Conservation (phyloP, 2,329 filamentous ascomycete species). For the Aureobasidium subglaciale region DNA sequence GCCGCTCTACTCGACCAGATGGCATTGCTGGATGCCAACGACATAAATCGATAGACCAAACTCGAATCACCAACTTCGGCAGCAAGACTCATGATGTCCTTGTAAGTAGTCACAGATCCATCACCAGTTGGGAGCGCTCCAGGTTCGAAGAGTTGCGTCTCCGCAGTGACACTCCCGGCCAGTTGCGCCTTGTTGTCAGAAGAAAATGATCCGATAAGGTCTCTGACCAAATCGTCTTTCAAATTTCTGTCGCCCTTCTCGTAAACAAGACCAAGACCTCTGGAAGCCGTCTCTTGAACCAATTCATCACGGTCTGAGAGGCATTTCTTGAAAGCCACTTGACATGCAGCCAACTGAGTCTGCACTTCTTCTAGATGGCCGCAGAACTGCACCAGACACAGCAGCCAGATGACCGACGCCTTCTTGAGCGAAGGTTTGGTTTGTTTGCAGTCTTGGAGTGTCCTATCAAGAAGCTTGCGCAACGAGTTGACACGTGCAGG, state of each 20-base stretch:
- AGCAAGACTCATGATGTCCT: slow-evolving; percentile 92
- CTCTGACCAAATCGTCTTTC: slow-evolving; percentile 75
- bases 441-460: slow-evolving; percentile 69
- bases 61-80: slow-evolving; percentile 93
- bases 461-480: slow-evolving; percentile 57
- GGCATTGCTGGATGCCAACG: slow-evolving; percentile 86
- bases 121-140: slow-evolving; percentile 86
- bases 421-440: slow-evolving; percentile 87
- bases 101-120: slow-evolving; percentile 89
- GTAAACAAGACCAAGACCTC: slow-evolving; percentile 87
- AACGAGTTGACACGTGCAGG: slow-evolving; percentile 36
- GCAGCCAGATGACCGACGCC: slow-evolving; percentile 89
- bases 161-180: slow-evolving; percentile 70
- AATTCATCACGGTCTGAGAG: slow-evolving; percentile 85
- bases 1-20: slow-evolving; percentile 97
- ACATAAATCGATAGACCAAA: slow-evolving; percentile 98
- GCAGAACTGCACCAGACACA: slow-evolving; percentile 85
- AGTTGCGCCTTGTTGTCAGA: slow-evolving; percentile 63
- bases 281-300: slow-evolving; percentile 89
- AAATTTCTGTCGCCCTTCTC: slow-evolving; percentile 78
- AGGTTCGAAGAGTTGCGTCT: slow-evolving; percentile 89
- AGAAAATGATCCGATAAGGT: slow-evolving; percentile 81
- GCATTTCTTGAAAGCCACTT: slow-evolving; percentile 80
- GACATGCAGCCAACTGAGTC: slow-evolving; percentile 65
- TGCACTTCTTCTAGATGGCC: slow-evolving; percentile 72